These are phyloP conservation scores for Hypoxylon sp. DNA, from an alignment of 2,329 filamentous ascomycete species.

Conservation along the genomic window DNA sequence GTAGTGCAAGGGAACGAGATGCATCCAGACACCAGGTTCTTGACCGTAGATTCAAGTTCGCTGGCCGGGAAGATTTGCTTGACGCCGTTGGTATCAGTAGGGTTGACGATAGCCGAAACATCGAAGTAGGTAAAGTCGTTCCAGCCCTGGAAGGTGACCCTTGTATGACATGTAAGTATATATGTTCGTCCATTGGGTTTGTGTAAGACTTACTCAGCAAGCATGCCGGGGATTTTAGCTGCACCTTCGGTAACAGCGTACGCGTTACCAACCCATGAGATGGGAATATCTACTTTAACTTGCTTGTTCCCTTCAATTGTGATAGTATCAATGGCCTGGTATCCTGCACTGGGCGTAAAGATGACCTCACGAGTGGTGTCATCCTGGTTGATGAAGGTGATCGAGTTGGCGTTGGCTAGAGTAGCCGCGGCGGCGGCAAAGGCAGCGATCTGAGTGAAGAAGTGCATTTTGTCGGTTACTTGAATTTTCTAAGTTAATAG, in stretches of 20 bases:
- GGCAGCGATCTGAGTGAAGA: conserved; percentile 63
- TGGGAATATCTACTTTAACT: conserved; percentile 61
- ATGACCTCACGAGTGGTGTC: conserved; percentile 63
- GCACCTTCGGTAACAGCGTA: conserved; percentile 65
- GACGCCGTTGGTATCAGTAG: conserved; percentile 65
- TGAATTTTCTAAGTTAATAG: conserved; percentile 36
- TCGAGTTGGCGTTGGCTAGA: conserved; percentile 62
- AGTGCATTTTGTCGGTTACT: conserved; percentile 68
- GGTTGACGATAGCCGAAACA: conserved; percentile 71
- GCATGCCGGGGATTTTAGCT: conserved; percentile 63
- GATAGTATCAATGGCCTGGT: conserved; percentile 57
- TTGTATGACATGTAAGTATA: conserved; percentile 25
- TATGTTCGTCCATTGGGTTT: neutral
- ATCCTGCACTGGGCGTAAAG: conserved; percentile 64
- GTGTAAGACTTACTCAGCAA: conserved; percentile 59
- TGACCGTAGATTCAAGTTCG: conserved; percentile 38
- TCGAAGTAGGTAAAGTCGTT: conserved; percentile 69
- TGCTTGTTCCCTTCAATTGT: conserved; percentile 58
- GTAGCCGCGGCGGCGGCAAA: conserved; percentile 61
- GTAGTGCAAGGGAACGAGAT: conserved; percentile 67
- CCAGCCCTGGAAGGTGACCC: conserved; percentile 65
- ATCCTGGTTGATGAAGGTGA: conserved; percentile 74
- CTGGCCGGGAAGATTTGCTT: conserved; percentile 68
- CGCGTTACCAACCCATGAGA: conserved; percentile 66
- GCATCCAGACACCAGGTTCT: conserved; percentile 65